These are phyloP conservation scores for Ilyonectria robusta DNA, from an alignment of 2,329 filamentous ascomycete species.

Conservation along the genomic window DNA sequence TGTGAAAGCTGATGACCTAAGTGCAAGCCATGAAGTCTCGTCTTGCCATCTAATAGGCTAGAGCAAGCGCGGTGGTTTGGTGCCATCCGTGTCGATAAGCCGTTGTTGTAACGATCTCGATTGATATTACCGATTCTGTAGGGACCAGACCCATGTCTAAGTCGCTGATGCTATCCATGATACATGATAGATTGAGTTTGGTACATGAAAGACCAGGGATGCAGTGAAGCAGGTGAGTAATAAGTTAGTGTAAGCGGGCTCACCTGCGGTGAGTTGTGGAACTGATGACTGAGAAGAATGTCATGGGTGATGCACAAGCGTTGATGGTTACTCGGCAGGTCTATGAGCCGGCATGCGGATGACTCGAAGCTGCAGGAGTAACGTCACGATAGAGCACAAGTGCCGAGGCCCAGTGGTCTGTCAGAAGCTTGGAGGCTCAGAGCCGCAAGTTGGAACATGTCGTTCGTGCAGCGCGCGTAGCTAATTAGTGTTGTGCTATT, in stretches of 20 bases:
- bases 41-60: not conserved
- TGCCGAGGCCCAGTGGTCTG: conserved; percentile 11
- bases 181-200: not conserved
- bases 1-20: conserved; percentile 15
- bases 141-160: not conserved
- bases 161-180: not conserved
- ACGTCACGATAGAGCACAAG: not conserved
- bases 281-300: conserved; percentile 7
- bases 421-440: not conserved
- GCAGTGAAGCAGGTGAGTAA: not conserved
- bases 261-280: not conserved
- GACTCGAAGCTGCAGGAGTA: not conserved
- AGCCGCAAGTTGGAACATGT: conserved; percentile 8
- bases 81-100: not conserved
- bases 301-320: not conserved
- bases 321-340: not conserved
- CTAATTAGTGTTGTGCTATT: conserved; percentile 29
- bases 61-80: not conserved
- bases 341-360: not conserved
- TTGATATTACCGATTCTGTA: not conserved
- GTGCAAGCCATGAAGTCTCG: conserved; percentile 9
- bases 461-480: conserved; percentile 19
- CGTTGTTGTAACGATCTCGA: conserved; percentile 16
- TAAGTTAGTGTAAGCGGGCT: not conserved
- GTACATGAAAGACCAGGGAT: not conserved